Evolutionary conservation across 495 filamentous ascomycete species (phyloP), one percentile per base, ranked within the genome.

Genomic region (Penicillium cinerascens): DNA sequence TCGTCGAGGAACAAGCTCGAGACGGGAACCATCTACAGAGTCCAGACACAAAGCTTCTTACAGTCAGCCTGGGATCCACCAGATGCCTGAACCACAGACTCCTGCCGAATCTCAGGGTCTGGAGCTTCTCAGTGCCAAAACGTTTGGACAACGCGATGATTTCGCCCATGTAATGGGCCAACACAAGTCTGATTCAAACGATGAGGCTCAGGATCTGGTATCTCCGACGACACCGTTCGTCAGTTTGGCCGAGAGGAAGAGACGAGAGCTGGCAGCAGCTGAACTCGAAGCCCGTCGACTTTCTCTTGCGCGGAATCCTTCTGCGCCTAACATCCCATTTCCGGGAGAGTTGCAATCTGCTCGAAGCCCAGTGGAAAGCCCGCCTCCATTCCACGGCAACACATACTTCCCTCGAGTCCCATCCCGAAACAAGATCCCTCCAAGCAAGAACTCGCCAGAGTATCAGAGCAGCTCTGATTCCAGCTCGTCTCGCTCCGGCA

Each of bases 251-350:
- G 73, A 76, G 43, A 64, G 60, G 53, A 71, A 56, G 39, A 85
- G 86, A 69, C 89, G 87, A 69, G 88, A 92, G 58, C 70, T 86
- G 22, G 91, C 91, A 13, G 88, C 88, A 7, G 85, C 86, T 47
- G 91, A 96, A 69, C 79, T 96, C 21, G 91, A 96, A 71, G 87
- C 91, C 51, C 82, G 91, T 17, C 82, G 91, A 41, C 80, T 88
- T 55, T 96, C 91, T 20, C 81, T 96, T 13, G 87, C 89, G 2
- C 77, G 86, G 10, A 81, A 90, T 54, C 87, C 88, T 16, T 88
- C 87, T 17, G 89, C 85, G 4, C 89, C 89, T 0, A 77, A 83
- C 5, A 93, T 95, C 59, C 83, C 85, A 11, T 87, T 87, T 64
- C 91, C 91, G n/a, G 84, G 86, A 36, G 81, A 87, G 29, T 52